Evolutionary conservation across 2,329 filamentous ascomycete genomes (phyloP).

Genomic region (Exserohilum rostratum): DNA sequence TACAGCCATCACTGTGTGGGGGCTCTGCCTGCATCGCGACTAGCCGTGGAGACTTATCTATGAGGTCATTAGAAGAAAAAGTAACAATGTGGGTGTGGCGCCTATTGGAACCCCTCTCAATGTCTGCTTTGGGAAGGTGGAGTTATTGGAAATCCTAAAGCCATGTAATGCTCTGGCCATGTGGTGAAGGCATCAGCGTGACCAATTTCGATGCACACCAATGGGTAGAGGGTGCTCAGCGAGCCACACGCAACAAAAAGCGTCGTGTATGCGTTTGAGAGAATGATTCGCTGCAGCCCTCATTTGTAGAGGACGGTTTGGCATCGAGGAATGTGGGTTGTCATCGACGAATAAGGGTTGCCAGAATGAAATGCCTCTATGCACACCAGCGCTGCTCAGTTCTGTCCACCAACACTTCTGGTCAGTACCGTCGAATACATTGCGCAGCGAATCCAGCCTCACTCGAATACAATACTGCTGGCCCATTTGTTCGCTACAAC

Average conservation of each 20-base stretch:
- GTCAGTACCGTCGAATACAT: background rate
- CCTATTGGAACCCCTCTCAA: no score
- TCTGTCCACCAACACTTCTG: background rate
- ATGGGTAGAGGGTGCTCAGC: background rate
- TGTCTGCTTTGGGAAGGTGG: background rate
- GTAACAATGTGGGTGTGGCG: background rate
- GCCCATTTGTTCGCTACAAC: background rate
- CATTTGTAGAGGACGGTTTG: no score
- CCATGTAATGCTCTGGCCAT: background rate
- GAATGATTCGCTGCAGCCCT: background rate
- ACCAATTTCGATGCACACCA: conserved; percentile 1
- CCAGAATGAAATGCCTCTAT: background rate
- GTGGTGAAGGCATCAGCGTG: background rate
- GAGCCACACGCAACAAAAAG: background rate
- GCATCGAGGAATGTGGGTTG: background rate
- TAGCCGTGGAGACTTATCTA: background rate
- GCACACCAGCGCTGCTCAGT: background rate
- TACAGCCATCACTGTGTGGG: background rate
- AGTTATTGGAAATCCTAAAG: background rate
- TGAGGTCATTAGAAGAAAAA: background rate
- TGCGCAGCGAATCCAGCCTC: background rate
- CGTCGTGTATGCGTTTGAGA: background rate
- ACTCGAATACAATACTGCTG: background rate
- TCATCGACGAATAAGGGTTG: background rate
- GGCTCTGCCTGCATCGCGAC: background rate